A percentile compares a stretch with the other conserved stretches of the same genome.
phyloP scores from a whole-genome alignment of 2,329 filamentous ascomycete genomes.

The Daldinia eschscholtzii region DNA sequence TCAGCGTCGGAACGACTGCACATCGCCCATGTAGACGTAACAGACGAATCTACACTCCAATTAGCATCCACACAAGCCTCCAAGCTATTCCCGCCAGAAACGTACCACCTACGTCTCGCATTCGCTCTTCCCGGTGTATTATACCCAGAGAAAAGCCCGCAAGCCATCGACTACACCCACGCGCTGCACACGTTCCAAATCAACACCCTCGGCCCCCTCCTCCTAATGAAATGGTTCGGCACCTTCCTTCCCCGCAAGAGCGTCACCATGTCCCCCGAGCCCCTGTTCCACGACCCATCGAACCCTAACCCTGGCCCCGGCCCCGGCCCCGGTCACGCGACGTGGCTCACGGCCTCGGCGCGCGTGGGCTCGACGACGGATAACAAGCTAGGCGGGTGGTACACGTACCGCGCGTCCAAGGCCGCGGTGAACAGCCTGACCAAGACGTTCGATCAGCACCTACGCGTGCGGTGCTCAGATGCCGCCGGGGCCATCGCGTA shows the following conservation, averaged over 20 bases:
- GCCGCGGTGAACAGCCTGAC: slow-evolving; percentile 78
- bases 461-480: slow-evolving; percentile 68
- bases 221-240: slow-evolving; percentile 82
- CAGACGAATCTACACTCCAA: slow-evolving; percentile 72
- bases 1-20: slow-evolving; percentile 54
- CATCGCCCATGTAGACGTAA: slow-evolving; percentile 60
- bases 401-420: slow-evolving; percentile 82
- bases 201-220: slow-evolving; percentile 79
- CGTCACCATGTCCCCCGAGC: slow-evolving; percentile 51
- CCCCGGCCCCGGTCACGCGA: slow-evolving; percentile 58
- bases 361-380: slow-evolving; percentile 81
- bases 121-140: slow-evolving; percentile 79
- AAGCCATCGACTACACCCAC: slow-evolving; percentile 70
- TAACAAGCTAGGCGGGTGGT: slow-evolving; percentile 83
- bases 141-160: slow-evolving; percentile 77
- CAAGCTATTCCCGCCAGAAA: slow-evolving; percentile 63
- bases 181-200: slow-evolving; percentile 78
- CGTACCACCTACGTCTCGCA: slow-evolving; percentile 74
- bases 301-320: not conserved
- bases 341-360: slow-evolving; percentile 82
- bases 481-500: slow-evolving; percentile 74
- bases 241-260: slow-evolving; percentile 74
- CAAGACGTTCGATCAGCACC: slow-evolving; percentile 77
- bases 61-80: slow-evolving; percentile 66
- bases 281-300: not conserved